These are phyloP conservation scores for Phytopythium sindhum DNA, from an alignment of 352 stramenopile genomes.

Conservation along the genomic window DNA sequence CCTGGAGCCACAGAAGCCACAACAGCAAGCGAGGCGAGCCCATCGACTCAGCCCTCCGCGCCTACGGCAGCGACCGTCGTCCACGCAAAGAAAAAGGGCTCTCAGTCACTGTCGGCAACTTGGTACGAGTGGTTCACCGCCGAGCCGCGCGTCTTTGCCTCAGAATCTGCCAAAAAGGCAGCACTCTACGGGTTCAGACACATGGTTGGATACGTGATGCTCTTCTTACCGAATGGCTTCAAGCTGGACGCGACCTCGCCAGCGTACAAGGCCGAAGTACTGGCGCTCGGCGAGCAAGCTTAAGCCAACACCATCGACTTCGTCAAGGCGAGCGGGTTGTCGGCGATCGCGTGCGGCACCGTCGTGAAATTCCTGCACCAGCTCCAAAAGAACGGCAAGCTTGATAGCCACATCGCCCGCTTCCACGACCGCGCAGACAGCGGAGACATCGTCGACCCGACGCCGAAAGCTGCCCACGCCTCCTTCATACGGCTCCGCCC, in stretches of 20 bases:
- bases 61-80: not conserved
- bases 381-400: slow-evolving; percentile 10
- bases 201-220: slow-evolving; percentile 10
- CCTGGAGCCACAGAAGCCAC: not conserved
- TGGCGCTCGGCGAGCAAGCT: not conserved
- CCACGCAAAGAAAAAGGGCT: slow-evolving; percentile 2
- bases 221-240: slow-evolving; percentile 12
- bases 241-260: slow-evolving; percentile 3
- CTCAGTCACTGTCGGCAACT: slow-evolving; percentile 4
- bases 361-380: slow-evolving; percentile 10
- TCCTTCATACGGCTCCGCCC: slow-evolving; percentile 7
- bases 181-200: slow-evolving; percentile 16
- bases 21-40: not conserved
- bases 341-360: not conserved
- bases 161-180: slow-evolving; percentile 11
- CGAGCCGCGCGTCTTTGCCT: slow-evolving; percentile 9
- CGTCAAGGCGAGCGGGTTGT: slow-evolving; percentile 2
- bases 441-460: slow-evolving; percentile 4
- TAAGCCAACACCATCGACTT: slow-evolving; percentile 4
- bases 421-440: slow-evolving; percentile 3
- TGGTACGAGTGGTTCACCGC: slow-evolving; percentile 13
- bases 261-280: slow-evolving; percentile 10
- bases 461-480: slow-evolving; percentile 2
- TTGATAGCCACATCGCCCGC: not conserved
- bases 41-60: not conserved